These are phyloP conservation scores for Phaeolepiota aurea DNA, from an alignment of 768 basidiomycete species.

Conservation along the genomic window DNA sequence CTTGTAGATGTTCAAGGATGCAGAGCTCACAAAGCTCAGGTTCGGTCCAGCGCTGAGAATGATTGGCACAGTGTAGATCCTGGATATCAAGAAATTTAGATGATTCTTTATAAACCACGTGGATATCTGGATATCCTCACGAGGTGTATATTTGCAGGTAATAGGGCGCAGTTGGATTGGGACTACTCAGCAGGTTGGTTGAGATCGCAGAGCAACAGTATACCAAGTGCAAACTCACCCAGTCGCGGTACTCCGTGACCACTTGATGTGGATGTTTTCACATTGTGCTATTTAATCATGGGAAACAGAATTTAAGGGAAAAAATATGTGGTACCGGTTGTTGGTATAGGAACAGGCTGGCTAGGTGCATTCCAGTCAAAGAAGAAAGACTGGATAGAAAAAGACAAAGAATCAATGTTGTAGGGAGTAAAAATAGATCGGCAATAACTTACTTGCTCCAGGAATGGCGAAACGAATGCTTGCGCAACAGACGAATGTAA, in stretches of 20 bases:
- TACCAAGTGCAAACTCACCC: slow-evolving; percentile 31
- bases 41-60: slow-evolving; percentile 38
- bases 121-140: slow-evolving; percentile 25
- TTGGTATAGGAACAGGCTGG: slow-evolving; percentile 28
- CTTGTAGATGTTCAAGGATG: not conserved
- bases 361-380: slow-evolving; percentile 29
- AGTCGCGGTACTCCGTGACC: slow-evolving; percentile 27
- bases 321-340: slow-evolving; percentile 21
- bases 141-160: slow-evolving; percentile 55
- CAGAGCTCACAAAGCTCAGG: slow-evolving; percentile 35
- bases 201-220: no score
- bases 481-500: no score
- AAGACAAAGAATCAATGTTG: not conserved
- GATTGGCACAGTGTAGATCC: slow-evolving; percentile 43
- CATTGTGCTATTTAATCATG: slow-evolving; percentile 29
- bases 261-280: slow-evolving; percentile 31
- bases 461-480: no score
- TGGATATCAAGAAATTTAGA: slow-evolving; percentile 10
- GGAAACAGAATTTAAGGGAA: slow-evolving; percentile 2
- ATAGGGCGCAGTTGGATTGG: slow-evolving; percentile 48
- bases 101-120: not conserved
- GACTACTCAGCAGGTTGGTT: no score
- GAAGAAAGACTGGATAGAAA: slow-evolving; percentile 28
- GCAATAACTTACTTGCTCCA: slow-evolving; percentile 18
- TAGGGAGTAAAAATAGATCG: not conserved